Base-by-base conservation (phyloP, 2,329 filamentous ascomycete species). In the Colletotrichum gloeosporioides region DNA sequence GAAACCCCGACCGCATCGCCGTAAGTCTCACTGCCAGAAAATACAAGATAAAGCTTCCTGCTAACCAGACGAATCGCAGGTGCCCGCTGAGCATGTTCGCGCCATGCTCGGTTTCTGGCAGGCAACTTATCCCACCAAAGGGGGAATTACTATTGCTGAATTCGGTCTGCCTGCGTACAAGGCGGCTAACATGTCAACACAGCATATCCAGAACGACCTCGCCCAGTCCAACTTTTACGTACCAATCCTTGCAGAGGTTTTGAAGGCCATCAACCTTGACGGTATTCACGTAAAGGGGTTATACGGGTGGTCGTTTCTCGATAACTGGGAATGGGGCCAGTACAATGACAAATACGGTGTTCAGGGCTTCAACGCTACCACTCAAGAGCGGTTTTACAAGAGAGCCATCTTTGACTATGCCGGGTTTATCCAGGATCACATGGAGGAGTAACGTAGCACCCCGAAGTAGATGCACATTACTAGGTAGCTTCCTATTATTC, bases 381-480 rank as follows among this genome's bases (percentile, higher is more conserved):
- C 87, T 4, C 87, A 89, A 80, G 84, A 88, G 78, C 81, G 89
- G 34, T 80, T 83, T 36, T 92, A 87, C 71, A 92, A 91, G 84
- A 89, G 89, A 83, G 90, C 89, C 70, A 90, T 92, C 78, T 91
- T 92, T 78, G 89, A 91, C 70, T 80, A 89, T 78, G 88, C 91
- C 16, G 89, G 91, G 78, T 91, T 91, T 1, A 31, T 32, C 2
- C 16, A 29, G 16, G 16, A n/a, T 3, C 16, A 61, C 8, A 61
- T 32, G 12, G 18, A 8, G 15, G n/a, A 61, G 16, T 49, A 49
- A 22, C 18, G 18, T 49, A 13, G 44, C 10, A 22, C 0, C 9
- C 44, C 10, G 1, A 22, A 7, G 12, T 13, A 13, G 0, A 13
- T 13, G n/a, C 18, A 13, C 0, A 8, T 12, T 0, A 13, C 6